Conservation (phyloP, 352 stramenopile species). For the Pilasporangium apinafurcum region DNA sequence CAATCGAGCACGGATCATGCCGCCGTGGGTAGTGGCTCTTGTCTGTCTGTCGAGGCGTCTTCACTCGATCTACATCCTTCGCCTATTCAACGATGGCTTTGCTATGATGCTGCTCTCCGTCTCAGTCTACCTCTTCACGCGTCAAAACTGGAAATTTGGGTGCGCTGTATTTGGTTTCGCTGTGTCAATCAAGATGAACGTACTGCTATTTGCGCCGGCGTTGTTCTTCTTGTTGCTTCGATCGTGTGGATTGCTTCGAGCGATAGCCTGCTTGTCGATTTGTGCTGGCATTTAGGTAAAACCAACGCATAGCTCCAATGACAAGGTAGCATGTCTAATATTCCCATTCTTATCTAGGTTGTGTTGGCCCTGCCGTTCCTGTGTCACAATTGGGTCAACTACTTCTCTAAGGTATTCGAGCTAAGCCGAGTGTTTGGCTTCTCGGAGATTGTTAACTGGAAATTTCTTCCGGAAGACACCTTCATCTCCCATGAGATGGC, state of each 20-base stretch:
- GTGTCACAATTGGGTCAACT: slow-evolving; percentile 88
- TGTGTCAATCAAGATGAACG: slow-evolving; percentile 99
- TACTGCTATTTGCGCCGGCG: slow-evolving; percentile 95
- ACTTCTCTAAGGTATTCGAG: slow-evolving; percentile 96
- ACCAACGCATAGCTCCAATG: too few species aligned
- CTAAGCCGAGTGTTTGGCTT: slow-evolving; percentile 96
- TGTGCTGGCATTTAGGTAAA: slow-evolving; percentile 83
- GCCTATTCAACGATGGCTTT: slow-evolving; percentile 98
- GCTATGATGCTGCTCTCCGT: slow-evolving; percentile 94
- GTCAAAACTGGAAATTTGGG: slow-evolving; percentile 72
- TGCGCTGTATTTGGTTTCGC: slow-evolving; percentile 93
- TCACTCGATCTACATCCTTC: slow-evolving; percentile 97
- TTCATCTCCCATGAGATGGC: slow-evolving; percentile 62
- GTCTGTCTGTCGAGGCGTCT: slow-evolving; percentile 94
- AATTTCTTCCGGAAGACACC: slow-evolving; percentile 70
- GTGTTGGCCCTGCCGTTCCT: slow-evolving; percentile 93
- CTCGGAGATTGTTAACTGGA: slow-evolving; percentile 99
- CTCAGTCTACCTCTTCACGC: slow-evolving; percentile 83
- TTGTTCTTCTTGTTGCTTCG: slow-evolving; percentile 94
- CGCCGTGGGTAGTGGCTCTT: slow-evolving; percentile 85
- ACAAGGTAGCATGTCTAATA: not conserved
- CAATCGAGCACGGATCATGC: slow-evolving; percentile 53
- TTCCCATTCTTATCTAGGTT: slow-evolving; percentile 25
- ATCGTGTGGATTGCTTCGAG: slow-evolving; percentile 63
- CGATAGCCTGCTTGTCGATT: slow-evolving; percentile 79